Evolutionary conservation across 2,329 filamentous ascomycete species (phyloP), one percentile per base, ranked within the genome.

Genomic region (Hysterium pulicare): DNA sequence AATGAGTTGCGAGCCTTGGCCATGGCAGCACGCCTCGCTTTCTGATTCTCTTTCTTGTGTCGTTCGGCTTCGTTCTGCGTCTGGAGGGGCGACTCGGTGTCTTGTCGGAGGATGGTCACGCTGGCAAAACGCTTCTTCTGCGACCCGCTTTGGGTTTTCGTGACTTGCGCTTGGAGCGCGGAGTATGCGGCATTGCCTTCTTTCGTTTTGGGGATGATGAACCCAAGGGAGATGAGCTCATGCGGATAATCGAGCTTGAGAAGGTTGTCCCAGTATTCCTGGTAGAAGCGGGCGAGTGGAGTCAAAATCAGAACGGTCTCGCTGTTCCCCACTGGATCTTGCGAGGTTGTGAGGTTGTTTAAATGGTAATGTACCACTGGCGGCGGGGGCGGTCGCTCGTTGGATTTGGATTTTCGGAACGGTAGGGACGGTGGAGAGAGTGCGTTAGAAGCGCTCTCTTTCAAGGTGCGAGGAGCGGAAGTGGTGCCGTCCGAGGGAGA

Each of bases 241-340:
- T 96, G 93, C 3, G 93, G 93, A 66, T 97, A 98, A 58, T 71
- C 78, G 42, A 98, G 78, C 62, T 81, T 81, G 53, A 90, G 67
- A 21, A 98, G 76, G 59, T 97, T 98, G 66, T 94, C 85, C 91
- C 93, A 98, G 74, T 97, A 98, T 54, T 79, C 83, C 57, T 87
- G 84, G 69, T 96, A 97, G 76, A 97, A 98, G 49, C 87, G 82
- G 23, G 89, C 86, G 71, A 98, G 83, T 8, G 93, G 93, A 1
- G 93, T 96, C 47, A 98, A 79, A 61, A 98, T 87, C 42, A 98
- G 82, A 46, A 98, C 78, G 39, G 84, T 86, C 72, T 98, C 93
- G 52, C 81, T 75, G 63, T 95, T 93, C 48, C 76, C 79, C 38
- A 89, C 73, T 2, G 93, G 88, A 51, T 86, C 78, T 39, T 77